Evolutionary conservation across 768 basidiomycete species (phyloP).

Genomic region (Tylopilus sp.): DNA sequence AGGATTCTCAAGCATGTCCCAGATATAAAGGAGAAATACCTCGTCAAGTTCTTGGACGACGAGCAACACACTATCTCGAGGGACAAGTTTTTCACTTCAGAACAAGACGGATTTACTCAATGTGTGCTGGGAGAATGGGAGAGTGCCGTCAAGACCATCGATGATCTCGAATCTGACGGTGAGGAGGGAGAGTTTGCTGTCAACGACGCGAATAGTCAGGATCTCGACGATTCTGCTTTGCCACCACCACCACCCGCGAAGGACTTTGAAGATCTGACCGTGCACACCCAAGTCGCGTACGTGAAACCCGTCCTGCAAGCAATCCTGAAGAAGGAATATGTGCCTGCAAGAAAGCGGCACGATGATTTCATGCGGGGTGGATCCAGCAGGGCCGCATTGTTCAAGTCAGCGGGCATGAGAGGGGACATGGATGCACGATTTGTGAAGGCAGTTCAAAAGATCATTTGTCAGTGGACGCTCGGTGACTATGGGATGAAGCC

Average conservation of each 20-base stretch:
- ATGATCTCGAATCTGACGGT: conserved; percentile 29
- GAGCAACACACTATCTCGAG: conserved; percentile 39
- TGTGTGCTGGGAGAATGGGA: conserved; percentile 63
- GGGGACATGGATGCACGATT: conserved; percentile 38
- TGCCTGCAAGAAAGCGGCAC: conserved; percentile 49
- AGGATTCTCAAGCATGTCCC: conserved; percentile 48
- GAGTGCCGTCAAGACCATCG: conserved; percentile 35
- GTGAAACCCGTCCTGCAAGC: conserved; percentile 60
- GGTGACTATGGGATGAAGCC: conserved; percentile 13
- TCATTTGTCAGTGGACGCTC: conserved; percentile 27
- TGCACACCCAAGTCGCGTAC: conserved; percentile 62
- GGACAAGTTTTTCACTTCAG: conserved; percentile 53
- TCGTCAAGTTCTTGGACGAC: conserved; percentile 58
- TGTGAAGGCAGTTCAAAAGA: conserved; percentile 35
- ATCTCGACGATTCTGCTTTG: conserved; percentile 18
- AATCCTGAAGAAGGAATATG: conserved; percentile 54
- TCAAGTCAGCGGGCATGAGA: conserved; percentile 33
- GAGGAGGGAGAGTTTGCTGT: conserved; percentile 21
- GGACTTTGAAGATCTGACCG: conserved; percentile 46
- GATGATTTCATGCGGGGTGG: conserved; percentile 59
- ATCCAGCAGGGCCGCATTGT: conserved; percentile 34
- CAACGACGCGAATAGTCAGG: conserved; percentile 34
- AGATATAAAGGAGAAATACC: conserved; percentile 45
- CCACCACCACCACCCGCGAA: conserved; percentile 41
- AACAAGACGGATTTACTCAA: conserved; percentile 57